These are phyloP conservation scores for Galerina sulciceps DNA, from an alignment of 768 basidiomycete species.

Conservation along the genomic window DNA sequence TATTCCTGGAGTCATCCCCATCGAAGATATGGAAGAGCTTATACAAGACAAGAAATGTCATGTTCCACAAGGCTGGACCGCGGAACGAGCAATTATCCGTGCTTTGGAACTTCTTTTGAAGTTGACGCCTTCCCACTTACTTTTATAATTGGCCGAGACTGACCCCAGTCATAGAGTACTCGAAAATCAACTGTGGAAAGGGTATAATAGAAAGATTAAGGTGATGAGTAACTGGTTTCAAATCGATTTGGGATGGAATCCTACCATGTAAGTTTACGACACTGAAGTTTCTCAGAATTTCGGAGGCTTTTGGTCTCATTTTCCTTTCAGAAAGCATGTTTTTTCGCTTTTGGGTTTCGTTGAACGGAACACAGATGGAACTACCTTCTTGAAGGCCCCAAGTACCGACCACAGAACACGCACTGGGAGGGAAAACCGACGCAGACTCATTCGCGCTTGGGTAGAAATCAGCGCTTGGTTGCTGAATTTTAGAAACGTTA, in stretches of 20 bases:
- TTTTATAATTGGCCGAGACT: slow-evolving; percentile 2
- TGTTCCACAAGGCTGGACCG: slow-evolving; percentile 56
- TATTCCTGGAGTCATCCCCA: slow-evolving; percentile 75
- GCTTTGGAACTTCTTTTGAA: slow-evolving; percentile 69
- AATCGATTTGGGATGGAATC: slow-evolving; percentile 69
- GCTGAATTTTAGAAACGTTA: slow-evolving; percentile 53
- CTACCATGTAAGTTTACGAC: slow-evolving; percentile 59
- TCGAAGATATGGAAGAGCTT: slow-evolving; percentile 65
- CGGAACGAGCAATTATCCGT: slow-evolving; percentile 55
- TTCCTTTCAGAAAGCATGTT: slow-evolving; percentile 42
- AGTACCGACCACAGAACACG: slow-evolving; percentile 47
- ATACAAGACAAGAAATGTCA: slow-evolving; percentile 61
- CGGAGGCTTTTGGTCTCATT: not conserved
- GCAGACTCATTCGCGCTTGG: slow-evolving; percentile 79
- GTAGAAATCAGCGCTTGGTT: slow-evolving; percentile 75
- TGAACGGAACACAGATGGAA: slow-evolving; percentile 39
- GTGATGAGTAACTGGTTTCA: slow-evolving; percentile 59
- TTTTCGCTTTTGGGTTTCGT: slow-evolving; percentile 49
- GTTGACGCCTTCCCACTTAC: slow-evolving; percentile 43
- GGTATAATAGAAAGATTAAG: slow-evolving; percentile 61
- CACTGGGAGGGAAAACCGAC: slow-evolving; percentile 55
- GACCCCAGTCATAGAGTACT: slow-evolving; percentile 57
- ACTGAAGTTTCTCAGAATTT: slow-evolving; percentile 1
- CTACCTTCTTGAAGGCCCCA: slow-evolving; percentile 58
- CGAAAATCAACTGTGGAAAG: slow-evolving; percentile 77